These are phyloP conservation scores for Globisporangium viniferum DNA, from an alignment of 352 stramenopile species.

Conservation along the genomic window DNA sequence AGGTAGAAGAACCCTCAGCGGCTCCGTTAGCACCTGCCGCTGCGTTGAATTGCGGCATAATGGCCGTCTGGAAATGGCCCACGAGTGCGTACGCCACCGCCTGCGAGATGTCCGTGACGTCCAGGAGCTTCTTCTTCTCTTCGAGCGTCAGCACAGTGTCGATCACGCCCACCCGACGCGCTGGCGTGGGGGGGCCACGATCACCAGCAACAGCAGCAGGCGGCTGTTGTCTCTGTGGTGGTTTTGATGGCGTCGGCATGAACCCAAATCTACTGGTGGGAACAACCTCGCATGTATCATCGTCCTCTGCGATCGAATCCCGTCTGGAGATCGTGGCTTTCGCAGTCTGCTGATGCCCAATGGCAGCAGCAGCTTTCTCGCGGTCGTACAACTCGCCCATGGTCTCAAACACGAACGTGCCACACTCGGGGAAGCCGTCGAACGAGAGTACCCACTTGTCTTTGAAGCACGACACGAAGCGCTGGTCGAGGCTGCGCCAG, in stretches of 20 bases:
- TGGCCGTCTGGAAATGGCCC: constrained; percentile 18
- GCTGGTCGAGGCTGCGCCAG: constrained; percentile 21
- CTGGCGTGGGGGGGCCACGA: background rate
- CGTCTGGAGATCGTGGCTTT: background rate
- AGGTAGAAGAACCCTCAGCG: background rate
- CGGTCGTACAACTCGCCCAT: constrained; percentile 25
- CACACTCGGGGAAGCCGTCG: constrained; percentile 25
- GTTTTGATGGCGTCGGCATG: background rate
- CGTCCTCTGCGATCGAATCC: background rate
- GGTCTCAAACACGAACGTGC: constrained; percentile 25
- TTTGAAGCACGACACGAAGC: constrained; percentile 20
- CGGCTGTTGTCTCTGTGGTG: background rate
- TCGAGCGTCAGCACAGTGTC: constrained; percentile 19
- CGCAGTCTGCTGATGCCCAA: background rate
- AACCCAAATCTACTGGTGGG: background rate
- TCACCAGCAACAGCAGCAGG: background rate
- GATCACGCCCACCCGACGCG: constrained; percentile 4
- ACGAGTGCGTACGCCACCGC: constrained; percentile 17
- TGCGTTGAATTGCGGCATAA: background rate
- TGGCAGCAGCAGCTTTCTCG: constrained; percentile 7
- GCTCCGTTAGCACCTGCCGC: no score
- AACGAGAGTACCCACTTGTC: constrained; percentile 21
- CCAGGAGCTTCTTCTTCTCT: constrained; percentile 22
- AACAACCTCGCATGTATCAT: background rate
- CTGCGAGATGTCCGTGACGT: constrained; percentile 19